Conservation (phyloP, 495 filamentous ascomycete species). For the Xylaria longipes region DNA sequence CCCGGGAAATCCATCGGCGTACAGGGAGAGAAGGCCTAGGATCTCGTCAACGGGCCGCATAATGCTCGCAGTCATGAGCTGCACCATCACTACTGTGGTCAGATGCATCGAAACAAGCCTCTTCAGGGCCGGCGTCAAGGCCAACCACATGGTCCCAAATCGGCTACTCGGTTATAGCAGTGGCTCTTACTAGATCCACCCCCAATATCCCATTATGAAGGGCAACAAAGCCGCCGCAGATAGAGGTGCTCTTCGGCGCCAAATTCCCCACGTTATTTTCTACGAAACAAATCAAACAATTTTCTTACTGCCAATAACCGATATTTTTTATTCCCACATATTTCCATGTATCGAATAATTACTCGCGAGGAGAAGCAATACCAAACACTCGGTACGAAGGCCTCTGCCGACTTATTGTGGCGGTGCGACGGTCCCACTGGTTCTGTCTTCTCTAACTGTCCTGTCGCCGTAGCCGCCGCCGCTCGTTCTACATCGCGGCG, state of each 20-base stretch:
- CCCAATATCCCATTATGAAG: neutral
- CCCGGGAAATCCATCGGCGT: neutral
- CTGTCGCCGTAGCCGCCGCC: too few relatives aligned
- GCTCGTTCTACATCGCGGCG: too few relatives aligned
- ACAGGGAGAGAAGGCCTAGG: constrained; percentile 21
- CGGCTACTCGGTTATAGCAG: neutral
- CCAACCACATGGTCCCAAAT: too few relatives aligned
- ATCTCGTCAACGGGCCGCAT: constrained; percentile 13
- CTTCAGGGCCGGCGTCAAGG: neutral
- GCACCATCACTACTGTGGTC: constrained; percentile 36
- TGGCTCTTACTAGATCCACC: neutral
- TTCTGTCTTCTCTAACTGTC: too few relatives aligned
- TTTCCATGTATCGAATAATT: neutral
- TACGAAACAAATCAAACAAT: neutral
- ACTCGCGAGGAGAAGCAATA: neutral
- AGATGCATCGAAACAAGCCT: constrained; percentile 21
- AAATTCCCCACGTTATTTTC: neutral
- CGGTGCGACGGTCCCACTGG: too few relatives aligned
- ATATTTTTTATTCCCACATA: neutral
- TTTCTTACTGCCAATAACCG: neutral
- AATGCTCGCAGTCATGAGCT: constrained; percentile 32
- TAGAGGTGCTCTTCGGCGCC: neutral
- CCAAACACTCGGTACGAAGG: too few relatives aligned
- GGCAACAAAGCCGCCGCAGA: neutral
- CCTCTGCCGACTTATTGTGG: too few relatives aligned